Evolutionary conservation across 176 grass and related monocot species (phyloP).

Genomic region (Oryza longistaminata): DNA sequence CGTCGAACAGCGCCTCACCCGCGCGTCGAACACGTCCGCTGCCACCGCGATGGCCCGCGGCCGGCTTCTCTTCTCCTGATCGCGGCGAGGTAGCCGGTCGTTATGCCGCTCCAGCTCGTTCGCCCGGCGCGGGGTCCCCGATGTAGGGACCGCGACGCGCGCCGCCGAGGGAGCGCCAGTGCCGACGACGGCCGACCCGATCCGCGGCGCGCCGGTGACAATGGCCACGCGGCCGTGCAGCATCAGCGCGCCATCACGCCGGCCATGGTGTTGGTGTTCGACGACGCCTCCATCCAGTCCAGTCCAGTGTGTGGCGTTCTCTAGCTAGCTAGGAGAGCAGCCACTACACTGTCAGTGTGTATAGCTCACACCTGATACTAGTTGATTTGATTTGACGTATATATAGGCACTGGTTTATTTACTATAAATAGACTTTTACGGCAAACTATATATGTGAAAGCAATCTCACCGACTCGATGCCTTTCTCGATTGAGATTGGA

Average conservation of each 20-base stretch:
- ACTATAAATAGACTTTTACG: too few species aligned
- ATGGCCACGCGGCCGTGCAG: constrained; percentile 62
- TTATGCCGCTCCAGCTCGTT: constrained; percentile 42
- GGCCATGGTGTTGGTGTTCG: background rate
- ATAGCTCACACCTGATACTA: too few species aligned
- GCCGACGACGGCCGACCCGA: constrained; percentile 54
- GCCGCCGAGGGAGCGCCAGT: constrained; percentile 66
- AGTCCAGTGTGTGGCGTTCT: too few species aligned
- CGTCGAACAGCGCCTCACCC: constrained; percentile 62
- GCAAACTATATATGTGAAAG: too few species aligned
- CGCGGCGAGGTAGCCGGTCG: background rate
- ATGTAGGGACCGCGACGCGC: constrained; percentile 54
- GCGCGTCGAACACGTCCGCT: constrained; percentile 43
- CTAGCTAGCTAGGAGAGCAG: too few species aligned
- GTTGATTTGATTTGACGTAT: too few species aligned
- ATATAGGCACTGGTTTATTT: too few species aligned
- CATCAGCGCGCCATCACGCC: constrained; percentile 6
- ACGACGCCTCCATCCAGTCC: too few species aligned
- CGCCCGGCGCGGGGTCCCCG: constrained; percentile 40
- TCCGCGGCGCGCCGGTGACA: constrained; percentile 61
- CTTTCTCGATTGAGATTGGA: too few species aligned
- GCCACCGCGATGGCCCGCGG: constrained; percentile 41
- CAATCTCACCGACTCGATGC: too few species aligned
- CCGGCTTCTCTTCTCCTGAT: too few species aligned
- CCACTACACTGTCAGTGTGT: too few species aligned